Percentiles rank a stretch among this genome's conserved stretches.
Conservation (phyloP, 352 stramenopile species). For the Thraustotheca clavata region DNA sequence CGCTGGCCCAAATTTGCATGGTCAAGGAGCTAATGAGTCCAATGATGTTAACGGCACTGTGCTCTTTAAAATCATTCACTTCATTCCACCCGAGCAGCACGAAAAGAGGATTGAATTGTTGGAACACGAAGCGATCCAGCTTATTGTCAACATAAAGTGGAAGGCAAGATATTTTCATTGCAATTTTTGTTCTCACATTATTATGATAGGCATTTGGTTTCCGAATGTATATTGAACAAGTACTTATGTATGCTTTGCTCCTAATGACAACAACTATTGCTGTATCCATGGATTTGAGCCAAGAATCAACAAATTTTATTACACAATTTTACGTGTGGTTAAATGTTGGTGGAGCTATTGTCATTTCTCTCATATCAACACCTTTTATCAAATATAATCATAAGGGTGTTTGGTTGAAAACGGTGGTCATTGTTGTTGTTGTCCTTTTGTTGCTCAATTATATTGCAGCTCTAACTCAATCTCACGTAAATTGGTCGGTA, state of each 20-base stretch:
- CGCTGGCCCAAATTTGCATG: too few species aligned
- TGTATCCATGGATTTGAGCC: neutral
- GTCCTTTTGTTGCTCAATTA: neutral
- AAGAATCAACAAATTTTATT: neutral
- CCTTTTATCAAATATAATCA: neutral
- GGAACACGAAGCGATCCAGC: slow-evolving; percentile 8
- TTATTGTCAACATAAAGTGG: slow-evolving; percentile 8
- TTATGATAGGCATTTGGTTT: slow-evolving; percentile 13
- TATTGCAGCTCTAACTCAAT: neutral
- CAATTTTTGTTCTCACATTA: neutral
- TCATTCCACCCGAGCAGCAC: too few species aligned
- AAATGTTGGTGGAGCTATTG: neutral
- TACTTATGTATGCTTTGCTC: slow-evolving; percentile 7
- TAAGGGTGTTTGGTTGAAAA: neutral
- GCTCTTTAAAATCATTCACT: too few species aligned
- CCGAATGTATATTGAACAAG: slow-evolving; percentile 18
- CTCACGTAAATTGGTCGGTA: neutral
- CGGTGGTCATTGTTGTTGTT: neutral
- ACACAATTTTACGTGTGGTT: neutral
- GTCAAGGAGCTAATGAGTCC: too few species aligned
- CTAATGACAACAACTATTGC: slow-evolving; percentile 12
- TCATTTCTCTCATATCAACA: neutral
- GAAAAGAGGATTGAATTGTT: too few species aligned
- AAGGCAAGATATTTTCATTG: neutral
- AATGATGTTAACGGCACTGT: too few species aligned